Evolutionary conservation across 345 rosid species (phyloP), one percentile per base, ranked within the genome.

Genomic region (Murraya koenigii): DNA sequence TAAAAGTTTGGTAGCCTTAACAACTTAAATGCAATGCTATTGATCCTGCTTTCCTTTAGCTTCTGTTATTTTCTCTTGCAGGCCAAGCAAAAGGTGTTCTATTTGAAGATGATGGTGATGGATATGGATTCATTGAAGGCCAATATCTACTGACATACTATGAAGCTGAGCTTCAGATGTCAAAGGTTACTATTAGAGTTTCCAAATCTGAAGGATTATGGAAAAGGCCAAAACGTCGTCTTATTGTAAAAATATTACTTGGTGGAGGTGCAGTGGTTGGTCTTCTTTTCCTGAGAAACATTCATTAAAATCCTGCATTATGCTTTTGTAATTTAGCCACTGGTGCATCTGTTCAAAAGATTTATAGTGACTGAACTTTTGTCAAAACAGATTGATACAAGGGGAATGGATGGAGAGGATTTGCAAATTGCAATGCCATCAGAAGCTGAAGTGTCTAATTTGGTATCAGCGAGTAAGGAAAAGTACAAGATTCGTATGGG

Each of bases 101-200:
- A 56, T 95, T 85, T 74, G 97, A 93, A 82, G 98, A 95, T 78
- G 92, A 88, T 66, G 98, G 97, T 75, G 98, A 95, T 85, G 97
- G 97, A 72, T 92, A 89, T 86, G 95, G 89, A 69, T 95, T 89
- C 80, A 78, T 81, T 55, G 74, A 87, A 66, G 95, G 97, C 76
- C 76, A 80, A 77, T 93, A 81, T 84, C 85, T 93, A 75, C 79
- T 89, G 72, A 89, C 94, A 19, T 83, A 89, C 75, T 93, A 90
- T 78, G 77, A 80, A 44, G 97, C 97, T 58, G 93, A 92, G 79
- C 85, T 72, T 58, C 77, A 89, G 55, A 83, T 87, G 70, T 89
- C 95, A 25, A 79, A 80, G 52, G 95, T 89, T 85, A 88, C 90
- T 8, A 78, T 93, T 36, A 89, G 86, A 75, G 82, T 95, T 78